Evolutionary conservation across 768 basidiomycete species (phyloP).

Genomic region (Cyathus striatus): DNA sequence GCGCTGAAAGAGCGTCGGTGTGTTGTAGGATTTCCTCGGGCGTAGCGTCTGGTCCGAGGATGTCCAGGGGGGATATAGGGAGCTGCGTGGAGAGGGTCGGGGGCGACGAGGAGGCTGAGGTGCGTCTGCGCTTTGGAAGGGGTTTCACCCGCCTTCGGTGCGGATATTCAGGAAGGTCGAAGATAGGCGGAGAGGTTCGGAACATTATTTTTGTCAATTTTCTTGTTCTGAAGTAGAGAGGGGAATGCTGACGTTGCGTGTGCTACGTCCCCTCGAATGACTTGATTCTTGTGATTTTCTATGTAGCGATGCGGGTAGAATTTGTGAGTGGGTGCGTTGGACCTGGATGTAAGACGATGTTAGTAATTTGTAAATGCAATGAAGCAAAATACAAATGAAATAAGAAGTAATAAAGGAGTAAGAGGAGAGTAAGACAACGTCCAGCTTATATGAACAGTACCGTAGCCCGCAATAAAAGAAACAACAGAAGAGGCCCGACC

Average conservation of each 20-base stretch:
- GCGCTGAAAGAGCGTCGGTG: conserved; percentile 51
- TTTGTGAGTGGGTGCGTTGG: conserved; percentile 2
- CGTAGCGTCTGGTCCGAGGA: conserved; percentile 39
- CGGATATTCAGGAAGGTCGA: conserved; percentile 63
- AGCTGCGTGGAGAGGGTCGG: conserved; percentile 1
- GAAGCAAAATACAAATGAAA: too few species aligned
- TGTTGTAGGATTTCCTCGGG: conserved; percentile 56
- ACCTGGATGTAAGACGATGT: not conserved
- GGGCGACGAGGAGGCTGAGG: conserved; percentile 11
- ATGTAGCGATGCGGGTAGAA: conserved; percentile 4
- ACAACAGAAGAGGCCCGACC: too few species aligned
- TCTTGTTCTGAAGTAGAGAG: conserved; percentile 6
- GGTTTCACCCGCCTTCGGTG: conserved; percentile 67
- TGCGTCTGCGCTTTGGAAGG: conserved; percentile 71
- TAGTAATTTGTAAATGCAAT: too few species aligned
- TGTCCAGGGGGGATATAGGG: conserved; percentile 10
- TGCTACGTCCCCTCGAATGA: too few species aligned
- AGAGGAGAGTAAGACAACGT: too few species aligned
- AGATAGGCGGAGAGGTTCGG: conserved; percentile 50
- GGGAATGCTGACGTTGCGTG: too few species aligned
- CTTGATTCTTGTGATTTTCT: conserved; percentile 1
- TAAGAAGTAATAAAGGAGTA: too few species aligned
- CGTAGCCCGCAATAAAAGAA: too few species aligned
- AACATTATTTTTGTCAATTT: conserved; percentile 38
- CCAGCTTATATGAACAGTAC: too few species aligned